Base-by-base conservation (phyloP, 306 rosid species). In the Delonix regia region DNA sequence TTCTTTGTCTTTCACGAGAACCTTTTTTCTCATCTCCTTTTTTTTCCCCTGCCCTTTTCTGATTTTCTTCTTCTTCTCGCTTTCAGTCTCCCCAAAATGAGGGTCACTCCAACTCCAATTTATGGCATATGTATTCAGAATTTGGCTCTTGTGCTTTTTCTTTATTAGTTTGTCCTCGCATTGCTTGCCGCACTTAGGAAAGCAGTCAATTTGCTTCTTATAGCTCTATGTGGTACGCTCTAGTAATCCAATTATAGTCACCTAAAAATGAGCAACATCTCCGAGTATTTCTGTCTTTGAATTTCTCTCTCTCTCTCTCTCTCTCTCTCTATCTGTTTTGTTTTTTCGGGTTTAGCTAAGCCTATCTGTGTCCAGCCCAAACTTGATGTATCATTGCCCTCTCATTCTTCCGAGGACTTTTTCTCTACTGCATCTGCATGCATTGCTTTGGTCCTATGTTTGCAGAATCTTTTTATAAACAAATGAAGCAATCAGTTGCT, bases 1-100 rank as follows among this genome's bases (percentile, higher is more conserved):
- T 86, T 87, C 81, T 86, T 73, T 87, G 85, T 85, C 88, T 45
- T 88, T 87, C 85, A 85, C 93, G 89, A 85, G 79, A 77, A 76
- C 74, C 65, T 67, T 77, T 77, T 52, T 47, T 1, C 2, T 2
- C 1, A 42, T n/a, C n/a, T n/a, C n/a, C n/a, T 1, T 10, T 15
- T 77, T 51, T 41, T 22, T 44, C 15, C 14, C 30, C 1, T 2
- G n/a, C n/a, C 42, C 21, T n/a, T 66, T 64, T 38, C 6, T 12
- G n/a, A 38, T 66, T 21, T 41, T 1, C 15, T 11, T 25, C 51
- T 49, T 9, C 27, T 70, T 64, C 79, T 80, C 12, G 83, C 88
- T 85, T 84, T 87, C 87, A 82, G 80, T 75, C 83, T 83, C 87
- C 80, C 88, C 78, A 68, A 82, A 84, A 81, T 7, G 77, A 86